Percentiles rank a stretch among this genome's conserved stretches.
These are phyloP conservation scores for Wolfiporia cocos DNA, from an alignment of 1,284 basidiomycete species.

Conservation along the genomic window DNA sequence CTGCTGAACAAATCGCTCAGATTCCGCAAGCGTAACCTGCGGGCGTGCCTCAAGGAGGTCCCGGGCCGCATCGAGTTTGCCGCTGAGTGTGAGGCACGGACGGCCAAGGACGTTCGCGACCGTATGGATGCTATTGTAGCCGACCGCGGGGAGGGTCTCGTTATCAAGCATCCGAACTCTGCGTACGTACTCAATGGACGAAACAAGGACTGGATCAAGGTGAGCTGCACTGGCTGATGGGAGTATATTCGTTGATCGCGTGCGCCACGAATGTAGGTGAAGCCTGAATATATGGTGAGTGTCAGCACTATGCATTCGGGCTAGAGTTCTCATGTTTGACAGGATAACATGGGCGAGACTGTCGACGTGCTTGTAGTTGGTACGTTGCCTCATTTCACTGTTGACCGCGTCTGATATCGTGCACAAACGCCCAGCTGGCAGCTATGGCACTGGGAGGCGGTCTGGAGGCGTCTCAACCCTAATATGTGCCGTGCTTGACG, in stretches of 20 bases:
- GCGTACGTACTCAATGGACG: slow-evolving; percentile 82
- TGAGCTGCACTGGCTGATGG: slow-evolving; percentile 16
- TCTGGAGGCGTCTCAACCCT: slow-evolving; percentile 78
- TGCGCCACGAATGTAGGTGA: slow-evolving; percentile 42
- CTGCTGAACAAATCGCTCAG: slow-evolving; percentile 57
- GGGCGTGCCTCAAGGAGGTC: slow-evolving; percentile 53
- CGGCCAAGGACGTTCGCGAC: slow-evolving; percentile 71
- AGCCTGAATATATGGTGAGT: slow-evolving; percentile 89
- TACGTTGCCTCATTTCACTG: slow-evolving; percentile 29
- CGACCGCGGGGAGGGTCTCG: slow-evolving; percentile 82
- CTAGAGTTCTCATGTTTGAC: slow-evolving; percentile 5
- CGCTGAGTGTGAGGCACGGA: slow-evolving; percentile 64
- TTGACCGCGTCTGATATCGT: too few species aligned
- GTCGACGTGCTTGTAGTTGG: slow-evolving; percentile 87
- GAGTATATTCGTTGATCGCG: background rate
- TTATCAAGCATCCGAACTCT: slow-evolving; percentile 80
- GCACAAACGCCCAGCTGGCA: slow-evolving; percentile 45
- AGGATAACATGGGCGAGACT: slow-evolving; percentile 88
- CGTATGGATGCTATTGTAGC: slow-evolving; percentile 81
- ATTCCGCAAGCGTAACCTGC: slow-evolving; percentile 68
- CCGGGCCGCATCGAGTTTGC: slow-evolving; percentile 78
- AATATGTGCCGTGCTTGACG: slow-evolving; percentile 73
- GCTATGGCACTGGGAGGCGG: slow-evolving; percentile 69
- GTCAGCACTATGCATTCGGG: slow-evolving; percentile 1
- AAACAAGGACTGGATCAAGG: slow-evolving; percentile 90